These are phyloP conservation scores for Selaginella moellendorffii DNA, from an alignment of 75 land plant species.

Conservation along the genomic window DNA sequence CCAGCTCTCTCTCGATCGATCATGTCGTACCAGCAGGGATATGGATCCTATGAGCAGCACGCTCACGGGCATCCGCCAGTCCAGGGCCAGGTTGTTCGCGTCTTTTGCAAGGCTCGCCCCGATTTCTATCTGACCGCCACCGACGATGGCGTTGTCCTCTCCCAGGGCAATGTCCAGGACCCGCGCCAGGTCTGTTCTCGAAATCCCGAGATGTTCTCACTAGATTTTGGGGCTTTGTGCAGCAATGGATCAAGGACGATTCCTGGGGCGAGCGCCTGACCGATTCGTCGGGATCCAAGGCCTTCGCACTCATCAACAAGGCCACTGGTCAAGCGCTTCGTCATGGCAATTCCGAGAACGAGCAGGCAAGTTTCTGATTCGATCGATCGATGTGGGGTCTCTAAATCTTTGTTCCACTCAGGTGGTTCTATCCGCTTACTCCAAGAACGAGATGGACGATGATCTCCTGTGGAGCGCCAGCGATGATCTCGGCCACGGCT, in stretches of 20 bases:
- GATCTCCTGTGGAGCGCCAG: not conserved
- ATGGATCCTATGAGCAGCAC: not conserved
- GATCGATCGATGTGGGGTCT: not conserved
- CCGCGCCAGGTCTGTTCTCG: not conserved
- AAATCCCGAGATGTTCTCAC: not conserved
- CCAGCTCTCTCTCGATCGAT: not conserved
- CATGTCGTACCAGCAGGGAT: not conserved
- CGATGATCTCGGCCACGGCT: conserved; percentile 6
- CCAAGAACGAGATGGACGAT: conserved; percentile 3
- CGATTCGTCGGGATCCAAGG: conserved; percentile 1
- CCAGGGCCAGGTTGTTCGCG: conserved; percentile 2
- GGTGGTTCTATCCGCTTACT: not conserved
- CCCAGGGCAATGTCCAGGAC: not conserved
- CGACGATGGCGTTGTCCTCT: not conserved
- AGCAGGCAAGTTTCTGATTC: not conserved
- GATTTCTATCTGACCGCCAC: conserved; percentile 6
- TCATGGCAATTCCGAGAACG: conserved; percentile 8
- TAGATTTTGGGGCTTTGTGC: not conserved
- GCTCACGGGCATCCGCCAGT: not conserved
- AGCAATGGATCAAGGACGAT: conserved; percentile 10
- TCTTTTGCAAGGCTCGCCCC: not conserved
- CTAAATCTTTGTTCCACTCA: not conserved
- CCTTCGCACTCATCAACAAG: conserved; percentile 4
- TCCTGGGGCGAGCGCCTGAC: not conserved
- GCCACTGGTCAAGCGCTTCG: conserved; percentile 1